These are phyloP conservation scores for Thymus quinquecostatus DNA, from an alignment of 257 asterid genomes.

Conservation along the genomic window DNA sequence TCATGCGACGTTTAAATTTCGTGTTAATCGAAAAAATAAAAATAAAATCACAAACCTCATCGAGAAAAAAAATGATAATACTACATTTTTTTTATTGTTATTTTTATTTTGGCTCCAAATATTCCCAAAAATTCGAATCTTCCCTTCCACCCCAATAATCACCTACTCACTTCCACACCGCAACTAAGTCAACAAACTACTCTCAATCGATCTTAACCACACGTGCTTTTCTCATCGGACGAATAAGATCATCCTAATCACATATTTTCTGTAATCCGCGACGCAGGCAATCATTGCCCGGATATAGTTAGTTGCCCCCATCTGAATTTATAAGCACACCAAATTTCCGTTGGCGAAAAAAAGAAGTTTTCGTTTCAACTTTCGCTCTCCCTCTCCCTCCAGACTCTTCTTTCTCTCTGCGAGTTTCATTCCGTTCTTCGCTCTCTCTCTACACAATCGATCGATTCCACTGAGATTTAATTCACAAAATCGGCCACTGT, in stretches of 20 bases:
- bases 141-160: conserved; percentile 16
- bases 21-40: too few relatives aligned
- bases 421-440: conserved; percentile 10
- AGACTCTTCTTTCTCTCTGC: background rate
- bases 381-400: conserved; percentile 32
- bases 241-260: background rate
- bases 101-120: background rate
- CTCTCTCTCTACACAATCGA: conserved; percentile 29
- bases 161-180: background rate
- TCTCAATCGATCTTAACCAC: background rate
- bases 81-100: too few relatives aligned
- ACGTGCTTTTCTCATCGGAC: background rate
- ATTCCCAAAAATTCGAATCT: conserved; percentile 16
- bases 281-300: conserved; percentile 11
- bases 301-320: background rate
- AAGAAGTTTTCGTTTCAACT: conserved; percentile 33
- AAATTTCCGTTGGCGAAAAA: conserved; percentile 35
- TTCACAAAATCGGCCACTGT: conserved; percentile 13
- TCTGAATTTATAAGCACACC: background rate
- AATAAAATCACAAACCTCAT: too few relatives aligned
- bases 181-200: background rate
- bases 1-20: too few relatives aligned
- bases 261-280: background rate
- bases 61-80: too few relatives aligned
- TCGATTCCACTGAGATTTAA: background rate